phyloP scores from a whole-genome alignment of 371 early-diverging fungal species.

The Syncephalastrum racemosum region DNA sequence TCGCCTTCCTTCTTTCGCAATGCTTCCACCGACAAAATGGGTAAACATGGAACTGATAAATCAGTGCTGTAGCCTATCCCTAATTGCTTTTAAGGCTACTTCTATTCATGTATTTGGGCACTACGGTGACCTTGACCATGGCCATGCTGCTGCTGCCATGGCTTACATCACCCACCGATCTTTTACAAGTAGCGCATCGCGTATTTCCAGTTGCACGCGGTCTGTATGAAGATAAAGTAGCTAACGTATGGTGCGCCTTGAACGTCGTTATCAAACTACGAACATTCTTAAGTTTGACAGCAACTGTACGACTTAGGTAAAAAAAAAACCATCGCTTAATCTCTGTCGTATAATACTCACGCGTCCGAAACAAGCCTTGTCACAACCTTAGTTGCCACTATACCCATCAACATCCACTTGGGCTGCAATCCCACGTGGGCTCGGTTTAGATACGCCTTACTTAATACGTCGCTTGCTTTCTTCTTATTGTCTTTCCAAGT shows the following conservation, averaged over 20 bases:
- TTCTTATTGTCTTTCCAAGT: constrained; percentile 96
- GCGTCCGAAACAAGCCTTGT: constrained; percentile 50
- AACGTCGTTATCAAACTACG: constrained; percentile 84
- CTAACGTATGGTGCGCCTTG: constrained; percentile 94
- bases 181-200: constrained; percentile 79
- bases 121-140: constrained; percentile 73
- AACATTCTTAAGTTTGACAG: constrained; percentile 54
- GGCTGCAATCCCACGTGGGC: constrained; percentile 50
- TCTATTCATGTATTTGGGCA: constrained; percentile 75
- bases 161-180: constrained; percentile 56
- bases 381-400: constrained; percentile 65
- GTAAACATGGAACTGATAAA: constrained; percentile 20
- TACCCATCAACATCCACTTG: constrained; percentile 70
- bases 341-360: background rate
- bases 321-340: background rate
- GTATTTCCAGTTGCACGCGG: constrained; percentile 94
- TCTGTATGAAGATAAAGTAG: constrained; percentile 96
- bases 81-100: constrained; percentile 25
- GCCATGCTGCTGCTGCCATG: constrained; percentile 71
- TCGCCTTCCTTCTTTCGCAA: constrained; percentile 80
- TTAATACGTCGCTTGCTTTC: constrained; percentile 80
- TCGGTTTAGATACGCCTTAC: constrained; percentile 67
- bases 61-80: background rate
- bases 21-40: constrained; percentile 52
- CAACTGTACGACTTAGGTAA: constrained; percentile 73